These are phyloP conservation scores for Auricularia cornea DNA, from an alignment of 768 basidiomycete species.

Conservation along the genomic window DNA sequence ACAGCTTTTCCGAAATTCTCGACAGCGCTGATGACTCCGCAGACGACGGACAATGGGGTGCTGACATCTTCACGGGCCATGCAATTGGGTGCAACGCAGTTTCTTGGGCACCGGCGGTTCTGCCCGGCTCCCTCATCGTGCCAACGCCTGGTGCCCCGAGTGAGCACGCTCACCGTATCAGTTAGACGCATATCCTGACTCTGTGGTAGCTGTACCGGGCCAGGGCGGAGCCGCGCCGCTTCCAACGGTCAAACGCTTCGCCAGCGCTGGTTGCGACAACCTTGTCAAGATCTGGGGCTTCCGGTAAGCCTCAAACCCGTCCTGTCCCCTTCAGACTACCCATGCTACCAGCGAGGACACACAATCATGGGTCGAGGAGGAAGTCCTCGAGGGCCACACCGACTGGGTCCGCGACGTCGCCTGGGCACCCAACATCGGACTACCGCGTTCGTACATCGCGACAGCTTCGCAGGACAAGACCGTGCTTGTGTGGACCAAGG, in stretches of 20 bases:
- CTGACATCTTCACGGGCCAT: conserved; percentile 91
- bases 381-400: conserved; percentile 81
- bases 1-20: too few relatives aligned
- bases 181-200: too few relatives aligned
- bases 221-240: conserved; percentile 4
- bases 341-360: conserved; percentile 50
- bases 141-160: conserved; percentile 24
- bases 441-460: conserved; percentile 91
- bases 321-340: not conserved
- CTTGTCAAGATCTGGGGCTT: conserved; percentile 91
- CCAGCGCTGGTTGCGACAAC: conserved; percentile 93
- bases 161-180: not conserved
- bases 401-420: conserved; percentile 99
- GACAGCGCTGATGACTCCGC: too few relatives aligned
- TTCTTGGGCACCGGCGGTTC: conserved; percentile 91
- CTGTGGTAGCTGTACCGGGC: conserved; percentile 6
- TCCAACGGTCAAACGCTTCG: conserved; percentile 81
- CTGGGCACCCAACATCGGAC: conserved; percentile 95
- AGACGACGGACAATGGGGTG: conserved; percentile 97
- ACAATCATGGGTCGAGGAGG: conserved; percentile 87
- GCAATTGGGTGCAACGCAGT: conserved; percentile 96
- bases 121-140: conserved; percentile 76
- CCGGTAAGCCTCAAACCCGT: conserved; percentile 4
- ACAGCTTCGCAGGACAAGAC: conserved; percentile 86
- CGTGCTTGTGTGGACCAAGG: conserved; percentile 88